These are phyloP conservation scores for Penicillium lividum DNA, from an alignment of 495 filamentous ascomycete genomes.

Conservation along the genomic window DNA sequence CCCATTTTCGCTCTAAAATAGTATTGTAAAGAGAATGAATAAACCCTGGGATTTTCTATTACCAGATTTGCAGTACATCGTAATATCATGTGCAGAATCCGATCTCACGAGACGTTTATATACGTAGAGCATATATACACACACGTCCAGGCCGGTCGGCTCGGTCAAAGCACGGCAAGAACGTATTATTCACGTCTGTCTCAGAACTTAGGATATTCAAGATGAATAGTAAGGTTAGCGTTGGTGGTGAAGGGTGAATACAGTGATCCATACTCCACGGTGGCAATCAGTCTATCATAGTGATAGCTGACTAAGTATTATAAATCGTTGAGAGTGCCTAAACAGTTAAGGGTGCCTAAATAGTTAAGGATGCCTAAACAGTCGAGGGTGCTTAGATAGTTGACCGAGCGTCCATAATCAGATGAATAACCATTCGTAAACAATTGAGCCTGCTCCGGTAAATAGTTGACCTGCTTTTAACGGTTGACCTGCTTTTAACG, in stretches of 20 bases:
- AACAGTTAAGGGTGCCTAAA: too few relatives aligned
- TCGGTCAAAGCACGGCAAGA: constrained; percentile 4
- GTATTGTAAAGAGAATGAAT: neutral
- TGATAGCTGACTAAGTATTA: too few relatives aligned
- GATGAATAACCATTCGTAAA: too few relatives aligned
- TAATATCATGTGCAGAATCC: constrained; percentile 3
- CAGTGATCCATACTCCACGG: neutral
- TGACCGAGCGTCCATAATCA: too few relatives aligned
- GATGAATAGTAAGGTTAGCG: neutral
- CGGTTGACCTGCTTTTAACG: too few relatives aligned
- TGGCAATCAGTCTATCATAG: too few relatives aligned
- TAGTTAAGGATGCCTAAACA: too few relatives aligned
- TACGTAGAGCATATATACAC: neutral
- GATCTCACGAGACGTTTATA: neutral
- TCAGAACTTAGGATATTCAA: neutral
- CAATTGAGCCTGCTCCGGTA: too few relatives aligned
- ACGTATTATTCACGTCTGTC: neutral
- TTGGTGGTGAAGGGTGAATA: neutral
- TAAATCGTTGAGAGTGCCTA: too few relatives aligned
- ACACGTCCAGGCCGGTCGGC: constrained; percentile 1
- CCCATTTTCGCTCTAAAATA: constrained; percentile 3
- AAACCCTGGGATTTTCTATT: constrained; percentile 1
- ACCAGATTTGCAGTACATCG: neutral
- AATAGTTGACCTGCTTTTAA: too few relatives aligned
- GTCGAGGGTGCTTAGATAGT: too few relatives aligned